A percentile compares a stretch with the other conserved stretches of the same genome.
These are phyloP conservation scores for Ophiocordyceps sinensis DNA, from an alignment of 2,329 filamentous ascomycete species.

Conservation along the genomic window DNA sequence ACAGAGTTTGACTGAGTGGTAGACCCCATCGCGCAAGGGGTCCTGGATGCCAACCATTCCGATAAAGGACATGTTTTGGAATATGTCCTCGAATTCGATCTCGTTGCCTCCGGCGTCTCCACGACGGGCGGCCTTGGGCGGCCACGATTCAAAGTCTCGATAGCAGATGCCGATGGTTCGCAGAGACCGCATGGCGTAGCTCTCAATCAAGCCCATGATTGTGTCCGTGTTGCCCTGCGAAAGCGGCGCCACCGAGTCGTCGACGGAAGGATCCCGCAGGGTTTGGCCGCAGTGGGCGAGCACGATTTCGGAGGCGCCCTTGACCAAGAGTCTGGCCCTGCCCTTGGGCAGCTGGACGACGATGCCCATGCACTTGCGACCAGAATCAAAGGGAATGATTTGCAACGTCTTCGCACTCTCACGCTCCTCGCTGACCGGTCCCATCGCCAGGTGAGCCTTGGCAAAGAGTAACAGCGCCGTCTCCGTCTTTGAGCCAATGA, in stretches of 20 bases:
- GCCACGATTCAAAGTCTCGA: constrained; percentile 75
- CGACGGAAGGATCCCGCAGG: constrained; percentile 32
- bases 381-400: constrained; percentile 62
- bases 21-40: constrained; percentile 61
- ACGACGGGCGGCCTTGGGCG: constrained; percentile 47
- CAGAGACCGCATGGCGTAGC: constrained; percentile 66
- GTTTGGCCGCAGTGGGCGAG: constrained; percentile 39
- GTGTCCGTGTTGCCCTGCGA: constrained; percentile 37
- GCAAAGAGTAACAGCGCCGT: constrained; percentile 60
- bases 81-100: constrained; percentile 51
- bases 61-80: constrained; percentile 52
- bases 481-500: constrained; percentile 67
- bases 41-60: constrained; percentile 70
- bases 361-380: constrained; percentile 57
- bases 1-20: constrained; percentile 56
- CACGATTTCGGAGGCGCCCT: constrained; percentile 53
- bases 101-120: constrained; percentile 42
- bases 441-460: constrained; percentile 51
- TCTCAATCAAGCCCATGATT: constrained; percentile 54
- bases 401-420: constrained; percentile 46
- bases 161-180: constrained; percentile 76
- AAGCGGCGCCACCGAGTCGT: constrained; percentile 27
- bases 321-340: constrained; percentile 41
- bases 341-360: constrained; percentile 37
- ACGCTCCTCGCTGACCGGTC: constrained; percentile 48